Conservation (phyloP, 2,329 filamentous ascomycete genomes). For the Pseudogymnoascus sp. region DNA sequence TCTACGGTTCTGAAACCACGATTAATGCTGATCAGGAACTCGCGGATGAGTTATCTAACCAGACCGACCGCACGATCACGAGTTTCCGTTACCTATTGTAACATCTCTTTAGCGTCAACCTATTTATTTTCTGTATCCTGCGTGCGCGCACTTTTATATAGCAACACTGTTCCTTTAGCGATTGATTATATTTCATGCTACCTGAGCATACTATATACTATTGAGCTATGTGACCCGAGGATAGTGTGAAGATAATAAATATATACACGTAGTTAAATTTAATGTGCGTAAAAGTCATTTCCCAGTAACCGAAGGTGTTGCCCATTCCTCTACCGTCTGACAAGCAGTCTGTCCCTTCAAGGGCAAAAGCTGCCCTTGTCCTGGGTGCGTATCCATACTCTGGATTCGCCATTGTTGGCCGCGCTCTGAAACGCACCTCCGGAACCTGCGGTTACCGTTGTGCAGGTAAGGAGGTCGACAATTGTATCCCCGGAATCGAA, state of each 20-base stretch:
- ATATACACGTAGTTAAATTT: not conserved
- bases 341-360: not conserved
- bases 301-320: not conserved
- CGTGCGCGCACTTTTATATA: not conserved
- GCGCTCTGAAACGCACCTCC: not conserved
- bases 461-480: not conserved
- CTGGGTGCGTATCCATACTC: not conserved
- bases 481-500: not conserved
- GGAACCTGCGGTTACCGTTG: not conserved
- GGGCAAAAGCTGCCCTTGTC: not conserved
- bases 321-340: not conserved
- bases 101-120: not conserved
- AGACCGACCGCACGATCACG: not conserved
- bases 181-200: not conserved
- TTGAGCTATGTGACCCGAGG: not conserved
- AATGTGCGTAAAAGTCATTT: not conserved
- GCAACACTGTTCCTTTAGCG: not conserved
- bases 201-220: not conserved
- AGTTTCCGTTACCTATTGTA: not conserved
- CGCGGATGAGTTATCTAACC: conserved; percentile 8
- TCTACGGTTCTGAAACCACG: not conserved
- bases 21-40: conserved; percentile 2
- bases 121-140: not conserved
- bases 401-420: not conserved
- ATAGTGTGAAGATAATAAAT: not conserved